phyloP scores from a whole-genome alignment of 2,329 filamentous ascomycete genomes.

The Hypoxylon sp. region DNA sequence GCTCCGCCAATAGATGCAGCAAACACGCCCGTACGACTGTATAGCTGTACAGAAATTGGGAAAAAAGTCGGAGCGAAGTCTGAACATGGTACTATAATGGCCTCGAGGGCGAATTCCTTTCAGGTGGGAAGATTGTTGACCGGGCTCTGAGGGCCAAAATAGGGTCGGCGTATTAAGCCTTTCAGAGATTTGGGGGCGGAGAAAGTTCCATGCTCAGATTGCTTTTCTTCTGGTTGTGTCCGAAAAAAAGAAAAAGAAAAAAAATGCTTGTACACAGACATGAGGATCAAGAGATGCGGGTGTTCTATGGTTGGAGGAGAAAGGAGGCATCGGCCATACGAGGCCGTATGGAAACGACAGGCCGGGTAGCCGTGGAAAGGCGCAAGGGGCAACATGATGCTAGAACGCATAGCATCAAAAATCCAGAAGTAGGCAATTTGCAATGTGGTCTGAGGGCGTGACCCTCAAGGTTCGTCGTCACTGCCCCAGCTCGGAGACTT shows the following conservation, averaged over 20 bases:
- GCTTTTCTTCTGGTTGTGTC: no score
- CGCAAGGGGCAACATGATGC: background rate
- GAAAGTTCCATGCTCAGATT: no score
- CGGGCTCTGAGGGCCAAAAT: background rate
- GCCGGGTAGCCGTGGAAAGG: background rate
- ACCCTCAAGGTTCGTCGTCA: slow-evolving; percentile 15
- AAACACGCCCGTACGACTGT: background rate
- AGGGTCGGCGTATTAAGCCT: background rate
- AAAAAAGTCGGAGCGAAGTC: background rate
- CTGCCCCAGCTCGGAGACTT: slow-evolving; percentile 33
- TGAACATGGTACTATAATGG: background rate
- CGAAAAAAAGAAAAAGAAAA: no score
- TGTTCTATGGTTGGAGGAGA: no score
- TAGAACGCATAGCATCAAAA: background rate
- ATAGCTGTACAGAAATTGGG: background rate
- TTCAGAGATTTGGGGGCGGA: no score
- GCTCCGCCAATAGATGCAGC: background rate
- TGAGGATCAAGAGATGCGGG: no score
- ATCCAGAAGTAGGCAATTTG: background rate
- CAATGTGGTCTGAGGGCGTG: background rate
- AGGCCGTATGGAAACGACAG: background rate
- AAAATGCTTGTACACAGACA: no score
- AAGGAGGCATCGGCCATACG: background rate
- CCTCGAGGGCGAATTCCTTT: background rate
- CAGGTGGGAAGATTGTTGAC: background rate